These are phyloP conservation scores for Clitoria ternatea DNA, from an alignment of 306 rosid species.

Conservation along the genomic window DNA sequence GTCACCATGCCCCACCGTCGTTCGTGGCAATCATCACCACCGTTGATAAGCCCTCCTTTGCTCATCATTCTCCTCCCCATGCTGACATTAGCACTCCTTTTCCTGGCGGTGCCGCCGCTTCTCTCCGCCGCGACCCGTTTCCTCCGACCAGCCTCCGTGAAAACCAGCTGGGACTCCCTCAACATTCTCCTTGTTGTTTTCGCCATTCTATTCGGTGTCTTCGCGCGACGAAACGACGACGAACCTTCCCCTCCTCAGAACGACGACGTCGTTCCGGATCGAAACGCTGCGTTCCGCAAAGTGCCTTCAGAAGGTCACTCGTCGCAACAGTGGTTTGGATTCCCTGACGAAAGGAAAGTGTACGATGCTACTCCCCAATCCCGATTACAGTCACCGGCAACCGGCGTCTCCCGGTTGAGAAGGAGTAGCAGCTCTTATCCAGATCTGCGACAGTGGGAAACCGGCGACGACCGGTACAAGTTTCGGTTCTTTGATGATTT, in stretches of 20 bases:
- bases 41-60: conserved; percentile 55
- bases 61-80: conserved; percentile 69
- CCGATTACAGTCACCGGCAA: conserved; percentile 22
- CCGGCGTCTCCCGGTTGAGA: conserved; percentile 34
- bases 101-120: conserved; percentile 54
- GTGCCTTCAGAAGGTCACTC: neutral
- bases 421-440: conserved; percentile 85
- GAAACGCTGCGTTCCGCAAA: neutral
- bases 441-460: conserved; percentile 72
- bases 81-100: conserved; percentile 40
- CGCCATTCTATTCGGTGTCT: conserved; percentile 66
- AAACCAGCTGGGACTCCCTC: conserved; percentile 74
- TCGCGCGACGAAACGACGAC: conserved; percentile 57
- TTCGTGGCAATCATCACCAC: conserved; percentile 46
- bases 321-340: conserved; percentile 50
- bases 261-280: neutral
- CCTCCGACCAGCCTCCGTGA: conserved; percentile 52
- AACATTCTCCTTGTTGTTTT: conserved; percentile 60
- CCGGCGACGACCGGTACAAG: conserved; percentile 34
- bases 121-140: conserved; percentile 48
- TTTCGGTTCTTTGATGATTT: conserved; percentile 68
- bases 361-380: conserved; percentile 16
- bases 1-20: conserved; percentile 45
- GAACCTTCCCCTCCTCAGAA: conserved; percentile 1
- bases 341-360: conserved; percentile 25